These are phyloP conservation scores for Schizophyllum amplum DNA, from an alignment of 1,284 basidiomycete species.

Conservation along the genomic window DNA sequence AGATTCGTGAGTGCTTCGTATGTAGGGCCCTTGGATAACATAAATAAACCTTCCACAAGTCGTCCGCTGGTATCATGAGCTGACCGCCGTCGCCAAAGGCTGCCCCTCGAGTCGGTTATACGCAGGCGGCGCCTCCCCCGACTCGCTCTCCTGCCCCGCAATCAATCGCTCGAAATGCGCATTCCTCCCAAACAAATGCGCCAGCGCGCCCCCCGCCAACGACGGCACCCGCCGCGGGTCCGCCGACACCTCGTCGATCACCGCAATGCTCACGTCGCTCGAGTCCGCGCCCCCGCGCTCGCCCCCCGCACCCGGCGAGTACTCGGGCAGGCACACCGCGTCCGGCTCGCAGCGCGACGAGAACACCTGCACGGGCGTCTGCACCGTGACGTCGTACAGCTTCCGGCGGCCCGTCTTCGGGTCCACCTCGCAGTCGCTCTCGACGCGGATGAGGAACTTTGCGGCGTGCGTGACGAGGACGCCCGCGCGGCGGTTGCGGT, in stretches of 20 bases:
- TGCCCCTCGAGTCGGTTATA: conserved; percentile 18
- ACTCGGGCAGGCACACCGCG: conserved; percentile 69
- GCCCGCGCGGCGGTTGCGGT: conserved; percentile 76
- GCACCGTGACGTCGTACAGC: conserved; percentile 87
- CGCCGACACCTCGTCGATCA: not conserved
- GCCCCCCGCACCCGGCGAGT: conserved; percentile 26
- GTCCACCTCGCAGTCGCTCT: conserved; percentile 53
- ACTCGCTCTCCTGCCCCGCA: conserved; percentile 37
- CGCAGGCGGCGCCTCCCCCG: conserved; percentile 37
- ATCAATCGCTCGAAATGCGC: conserved; percentile 45
- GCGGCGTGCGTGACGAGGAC: conserved; percentile 75
- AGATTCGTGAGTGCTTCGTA: not conserved
- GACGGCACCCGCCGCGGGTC: not conserved
- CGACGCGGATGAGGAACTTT: conserved; percentile 81
- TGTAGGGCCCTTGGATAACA: not conserved
- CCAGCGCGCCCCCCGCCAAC: not conserved
- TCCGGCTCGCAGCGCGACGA: conserved; percentile 77
- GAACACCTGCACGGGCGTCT: conserved; percentile 72
- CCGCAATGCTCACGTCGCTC: not conserved
- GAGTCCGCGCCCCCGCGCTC: not conserved
- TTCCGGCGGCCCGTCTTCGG: conserved; percentile 65
- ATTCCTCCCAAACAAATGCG: conserved; percentile 24
- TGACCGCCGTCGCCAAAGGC: not conserved
- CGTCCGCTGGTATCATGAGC: not conserved
- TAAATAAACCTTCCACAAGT: not conserved